A percentile compares a stretch with the other conserved stretches of the same genome.
phyloP scores from a whole-genome alignment of 169 alveolate species.

The Eimeria tenella region DNA sequence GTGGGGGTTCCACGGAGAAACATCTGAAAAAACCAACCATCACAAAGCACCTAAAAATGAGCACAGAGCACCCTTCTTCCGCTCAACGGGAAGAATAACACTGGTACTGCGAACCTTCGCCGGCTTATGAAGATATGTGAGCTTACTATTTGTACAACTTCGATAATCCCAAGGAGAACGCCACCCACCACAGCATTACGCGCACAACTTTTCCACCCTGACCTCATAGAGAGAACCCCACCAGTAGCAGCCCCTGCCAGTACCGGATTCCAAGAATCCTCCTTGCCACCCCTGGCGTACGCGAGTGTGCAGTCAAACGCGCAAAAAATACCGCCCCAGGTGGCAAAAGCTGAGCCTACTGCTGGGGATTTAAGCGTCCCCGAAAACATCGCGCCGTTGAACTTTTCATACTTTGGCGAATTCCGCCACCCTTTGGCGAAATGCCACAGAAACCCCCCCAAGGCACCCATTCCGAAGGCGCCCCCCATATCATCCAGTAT shows the following conservation, averaged over 20 bases:
- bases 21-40: slow-evolving; percentile 1
- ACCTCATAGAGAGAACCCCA: slow-evolving; percentile 86
- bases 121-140: neutral
- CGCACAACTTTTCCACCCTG: slow-evolving; percentile 82
- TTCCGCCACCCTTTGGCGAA: slow-evolving; percentile 95
- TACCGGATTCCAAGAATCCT: slow-evolving; percentile 97
- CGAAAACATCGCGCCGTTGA: slow-evolving; percentile 94
- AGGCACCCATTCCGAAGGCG: slow-evolving; percentile 97
- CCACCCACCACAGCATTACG: slow-evolving; percentile 84
- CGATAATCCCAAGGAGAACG: slow-evolving; percentile 82
- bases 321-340: slow-evolving; percentile 98
- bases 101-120: neutral
- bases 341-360: slow-evolving; percentile 96
- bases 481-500: slow-evolving; percentile 97
- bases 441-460: slow-evolving; percentile 96
- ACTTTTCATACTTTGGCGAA: slow-evolving; percentile 92
- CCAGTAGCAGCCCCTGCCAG: slow-evolving; percentile 97
- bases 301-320: slow-evolving; percentile 95
- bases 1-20: slow-evolving; percentile 55
- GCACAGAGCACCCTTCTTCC: neutral
- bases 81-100: neutral
- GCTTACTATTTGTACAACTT: slow-evolving; percentile 79
- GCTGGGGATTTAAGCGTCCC: slow-evolving; percentile 95
- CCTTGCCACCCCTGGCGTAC: slow-evolving; percentile 92
- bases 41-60: neutral